Base-by-base conservation (phyloP, 1,139 yeast species). In the Hemisphaericaspora subhashii region DNA sequence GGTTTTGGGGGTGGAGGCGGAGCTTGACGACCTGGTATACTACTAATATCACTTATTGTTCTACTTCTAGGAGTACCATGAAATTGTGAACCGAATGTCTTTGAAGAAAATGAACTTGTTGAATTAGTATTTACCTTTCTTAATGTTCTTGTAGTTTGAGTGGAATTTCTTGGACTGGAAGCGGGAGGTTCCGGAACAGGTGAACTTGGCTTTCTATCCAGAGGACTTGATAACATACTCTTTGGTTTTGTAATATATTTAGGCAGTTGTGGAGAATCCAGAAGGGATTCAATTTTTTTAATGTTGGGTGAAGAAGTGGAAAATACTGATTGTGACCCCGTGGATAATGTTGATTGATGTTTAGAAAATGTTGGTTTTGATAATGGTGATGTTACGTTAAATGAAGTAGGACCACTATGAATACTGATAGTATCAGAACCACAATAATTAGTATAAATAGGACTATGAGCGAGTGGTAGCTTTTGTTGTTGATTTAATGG, bases 51-150 rank as follows among this genome's bases (percentile, higher is more conserved):
- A 33, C 46, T 45, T 37, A 51, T 31, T 2, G 57, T 60, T 29
- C 47, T 52, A 41, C 68, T 62, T 46, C 70, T 51, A 12, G 16
- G 26, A 28, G 18, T 18, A 30, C n/a, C 25, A 10, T 5, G 34
- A 22, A 15, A 14, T 14, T 15, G 34, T 13, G 13, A 33, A 22
- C 11, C 26, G 15, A 18, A 10, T 23, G 13, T 31, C 31, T 18
- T 26, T 30, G 32, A 17, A 12, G 16, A 13, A 10, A 17, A 29
- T 4, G 32, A 29, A 4, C 23, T 15, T 5, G 12, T 12, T 2
- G 32, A 29, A 12, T 18, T 13, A 4, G 32, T 17, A 7, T 17
- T 10, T 15, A 15, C 12, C 3, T 27, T 27, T 11, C 20, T 17
- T 15, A 15, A 15, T 29, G 22, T 12, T 5, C 15, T 15, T 18